These are phyloP conservation scores for Opeltia flavorubescens DNA, from an alignment of 495 filamentous ascomycete genomes.

Conservation along the genomic window DNA sequence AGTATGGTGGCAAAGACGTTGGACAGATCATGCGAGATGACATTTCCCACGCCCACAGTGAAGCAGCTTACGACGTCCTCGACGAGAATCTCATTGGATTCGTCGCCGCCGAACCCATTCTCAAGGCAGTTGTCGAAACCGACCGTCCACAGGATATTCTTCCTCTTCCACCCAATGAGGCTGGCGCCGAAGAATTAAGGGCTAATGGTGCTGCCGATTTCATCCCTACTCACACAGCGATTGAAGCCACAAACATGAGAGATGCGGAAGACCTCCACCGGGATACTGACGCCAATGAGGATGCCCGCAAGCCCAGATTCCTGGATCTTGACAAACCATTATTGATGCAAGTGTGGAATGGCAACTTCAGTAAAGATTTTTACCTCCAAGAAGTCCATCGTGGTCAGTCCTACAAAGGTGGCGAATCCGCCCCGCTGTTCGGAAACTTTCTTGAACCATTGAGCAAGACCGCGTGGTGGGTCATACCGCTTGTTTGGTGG, in stretches of 20 bases:
- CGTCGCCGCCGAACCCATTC: slow-evolving; percentile 36
- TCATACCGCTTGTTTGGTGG: slow-evolving; percentile 77
- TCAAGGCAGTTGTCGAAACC: slow-evolving; percentile 30
- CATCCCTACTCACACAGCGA: slow-evolving; percentile 7
- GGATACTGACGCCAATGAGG: slow-evolving; percentile 59
- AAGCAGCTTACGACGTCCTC: slow-evolving; percentile 86
- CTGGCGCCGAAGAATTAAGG: slow-evolving; percentile 27
- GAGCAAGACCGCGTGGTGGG: slow-evolving; percentile 85
- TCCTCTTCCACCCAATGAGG: slow-evolving; percentile 26
- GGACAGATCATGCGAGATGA: slow-evolving; percentile 70
- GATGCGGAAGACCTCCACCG: slow-evolving; percentile 71
- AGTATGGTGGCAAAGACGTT: slow-evolving; percentile 84
- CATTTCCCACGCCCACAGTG: slow-evolving; percentile 69
- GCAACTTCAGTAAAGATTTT: slow-evolving; percentile 81
- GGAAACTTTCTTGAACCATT: slow-evolving; percentile 96
- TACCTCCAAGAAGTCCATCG: slow-evolving; percentile 94
- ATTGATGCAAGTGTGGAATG: slow-evolving; percentile 75
- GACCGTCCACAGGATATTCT: slow-evolving; percentile 31
- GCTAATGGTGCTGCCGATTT: slow-evolving; percentile 15
- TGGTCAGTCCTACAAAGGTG: slow-evolving; percentile 86
- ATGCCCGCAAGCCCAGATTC: slow-evolving; percentile 84
- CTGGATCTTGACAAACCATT: slow-evolving; percentile 79
- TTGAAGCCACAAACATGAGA: slow-evolving; percentile 72
- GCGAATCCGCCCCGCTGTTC: slow-evolving; percentile 84
- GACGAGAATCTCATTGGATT: slow-evolving; percentile 75